A percentile compares a stretch with the other conserved stretches of the same genome.
Evolutionary conservation across 306 rosid genomes (phyloP).

Genomic region (Begonia masoniana): DNA sequence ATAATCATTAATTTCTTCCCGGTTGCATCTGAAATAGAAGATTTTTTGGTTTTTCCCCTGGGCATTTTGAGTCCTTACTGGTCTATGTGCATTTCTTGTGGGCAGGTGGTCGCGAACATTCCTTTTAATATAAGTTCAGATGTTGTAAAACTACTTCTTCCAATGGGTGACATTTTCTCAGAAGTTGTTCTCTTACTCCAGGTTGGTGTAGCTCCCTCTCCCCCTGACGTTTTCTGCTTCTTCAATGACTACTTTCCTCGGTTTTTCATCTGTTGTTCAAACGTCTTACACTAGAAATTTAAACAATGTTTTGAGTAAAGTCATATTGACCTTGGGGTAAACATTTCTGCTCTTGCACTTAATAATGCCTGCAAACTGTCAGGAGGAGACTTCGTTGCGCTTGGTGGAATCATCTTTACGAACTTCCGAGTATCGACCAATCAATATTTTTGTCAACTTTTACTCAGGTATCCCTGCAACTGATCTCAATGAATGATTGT

Average conservation of each 20-base stretch:
- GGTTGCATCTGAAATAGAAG: no score
- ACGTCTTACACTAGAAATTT: no score
- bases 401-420: constrained; percentile 51
- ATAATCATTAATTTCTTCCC: no score
- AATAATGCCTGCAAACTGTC: constrained; percentile 14
- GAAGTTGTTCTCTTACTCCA: constrained; percentile 77
- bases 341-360: background rate
- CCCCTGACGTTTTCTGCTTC: no score
- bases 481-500: background rate
- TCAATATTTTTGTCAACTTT: constrained; percentile 64
- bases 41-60: background rate
- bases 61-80: background rate
- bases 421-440: constrained; percentile 73
- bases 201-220: constrained; percentile 23
- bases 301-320: no score
- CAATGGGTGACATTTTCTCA: constrained; percentile 85
- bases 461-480: constrained; percentile 52
- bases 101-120: constrained; percentile 80
- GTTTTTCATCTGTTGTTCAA: no score
- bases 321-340: no score
- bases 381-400: constrained; percentile 88
- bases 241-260: no score
- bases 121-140: constrained; percentile 81
- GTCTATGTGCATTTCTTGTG: constrained; percentile 1
- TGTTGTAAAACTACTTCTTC: constrained; percentile 76